Conservation (phyloP, 2,329 filamentous ascomycete genomes). For the Alternaria arbusti region DNA sequence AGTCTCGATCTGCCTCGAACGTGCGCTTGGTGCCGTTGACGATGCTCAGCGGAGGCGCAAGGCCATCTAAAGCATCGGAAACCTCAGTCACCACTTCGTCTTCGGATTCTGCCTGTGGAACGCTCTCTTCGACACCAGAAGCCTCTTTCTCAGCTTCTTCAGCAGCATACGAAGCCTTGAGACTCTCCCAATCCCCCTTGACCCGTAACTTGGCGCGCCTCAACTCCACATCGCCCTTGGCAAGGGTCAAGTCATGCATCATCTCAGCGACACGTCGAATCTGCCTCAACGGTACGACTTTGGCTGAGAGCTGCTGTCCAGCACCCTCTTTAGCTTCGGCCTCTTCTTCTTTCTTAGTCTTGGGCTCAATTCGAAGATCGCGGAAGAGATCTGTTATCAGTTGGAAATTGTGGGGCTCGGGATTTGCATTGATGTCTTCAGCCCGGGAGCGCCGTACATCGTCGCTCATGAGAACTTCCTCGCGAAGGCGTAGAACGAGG, state of each 20-base stretch:
- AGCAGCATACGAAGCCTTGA: constrained; percentile 7
- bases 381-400: constrained; percentile 14
- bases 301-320: constrained; percentile 10
- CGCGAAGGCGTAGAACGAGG: constrained; percentile 13
- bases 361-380: constrained; percentile 10
- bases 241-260: constrained; percentile 13
- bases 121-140: background rate
- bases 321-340: background rate
- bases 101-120: background rate
- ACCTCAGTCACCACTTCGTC: background rate
- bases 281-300: background rate
- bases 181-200: background rate
- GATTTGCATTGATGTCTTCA: constrained; percentile 5
- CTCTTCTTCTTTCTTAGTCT: constrained; percentile 5
- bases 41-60: background rate
- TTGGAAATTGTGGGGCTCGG: constrained; percentile 6
- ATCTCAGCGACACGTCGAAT: constrained; percentile 11
- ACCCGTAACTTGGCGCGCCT: constrained; percentile 3
- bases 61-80: background rate
- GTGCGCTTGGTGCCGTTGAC: background rate
- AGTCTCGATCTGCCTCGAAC: background rate
- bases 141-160: background rate
- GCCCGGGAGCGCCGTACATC: background rate
- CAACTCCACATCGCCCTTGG: constrained; percentile 13
- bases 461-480: constrained; percentile 14